Base-by-base conservation (phyloP, 2,329 filamentous ascomycete genomes). In the Ceratocystiopsis minuta region DNA sequence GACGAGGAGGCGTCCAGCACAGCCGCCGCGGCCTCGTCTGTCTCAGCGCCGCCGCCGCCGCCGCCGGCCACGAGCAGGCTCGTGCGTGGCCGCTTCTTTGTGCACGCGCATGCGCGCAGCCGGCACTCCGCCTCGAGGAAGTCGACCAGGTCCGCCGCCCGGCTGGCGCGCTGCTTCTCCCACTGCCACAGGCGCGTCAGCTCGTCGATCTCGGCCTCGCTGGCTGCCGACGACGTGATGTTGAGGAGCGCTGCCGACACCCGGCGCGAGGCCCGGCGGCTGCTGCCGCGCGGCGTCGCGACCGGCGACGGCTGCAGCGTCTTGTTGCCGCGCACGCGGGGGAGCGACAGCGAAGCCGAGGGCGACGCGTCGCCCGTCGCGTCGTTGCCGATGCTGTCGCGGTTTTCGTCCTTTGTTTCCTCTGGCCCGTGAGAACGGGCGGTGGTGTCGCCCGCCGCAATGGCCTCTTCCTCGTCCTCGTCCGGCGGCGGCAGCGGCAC, bases 111-210 rank as follows among this genome's bases (percentile, higher is more conserved):
- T 57, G 70, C 75, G 38, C 70, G 67, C 48, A 86, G 68, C 39
- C 74, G 67, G 55, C 79, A 85, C 55, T 88, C 81, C 42, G 80
- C 70, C 53, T 82, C 73, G 54, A 87, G 64, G 57, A 84, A 87
- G 31, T 86, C 78, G 38, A 85, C 66, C 53, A 80, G 72, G 46
- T 85, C 80, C 48, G 79, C 66, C 0, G 80, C 78, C 9, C 78
- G 70, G 47, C 80, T 68, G 11, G 80, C 77, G 42, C 78, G 66
- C 53, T 72, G 69, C 60, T 70, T 62, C 57, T 60, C 71, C 68
- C 70, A 75, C 43, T 67, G 61, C 53, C 70, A 63, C 42, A 70
- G 59, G 6, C 60, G 60, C 1, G 60, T 62, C 35, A 75, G 58
- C 50, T 75, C 68, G 37, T 75, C 70, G 32, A 75, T 67, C 50